Conservation (phyloP, 2,329 filamentous ascomycete genomes). For the Microdochium bolleyi region DNA sequence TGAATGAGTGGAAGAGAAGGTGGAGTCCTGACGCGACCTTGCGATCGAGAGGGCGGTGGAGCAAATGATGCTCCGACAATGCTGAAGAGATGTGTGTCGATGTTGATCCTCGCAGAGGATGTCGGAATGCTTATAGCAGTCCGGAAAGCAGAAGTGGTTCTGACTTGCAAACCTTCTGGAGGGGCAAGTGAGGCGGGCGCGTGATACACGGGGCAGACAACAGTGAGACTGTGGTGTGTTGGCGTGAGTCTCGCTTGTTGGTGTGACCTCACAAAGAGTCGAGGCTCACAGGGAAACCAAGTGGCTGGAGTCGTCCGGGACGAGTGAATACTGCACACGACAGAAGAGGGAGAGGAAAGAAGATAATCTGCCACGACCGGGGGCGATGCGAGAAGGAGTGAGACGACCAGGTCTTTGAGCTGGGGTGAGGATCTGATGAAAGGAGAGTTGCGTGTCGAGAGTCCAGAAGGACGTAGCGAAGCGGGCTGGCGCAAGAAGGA, state of each 20-base stretch:
- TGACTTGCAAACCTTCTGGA: no score
- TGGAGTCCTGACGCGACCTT: background rate
- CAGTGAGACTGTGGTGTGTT: background rate
- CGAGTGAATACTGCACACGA: background rate
- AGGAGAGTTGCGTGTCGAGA: background rate
- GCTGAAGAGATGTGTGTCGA: background rate
- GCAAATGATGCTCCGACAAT: background rate
- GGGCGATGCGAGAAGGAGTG: slow-evolving; percentile 7
- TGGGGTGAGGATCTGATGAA: background rate
- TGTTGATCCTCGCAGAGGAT: background rate
- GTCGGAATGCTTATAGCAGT: background rate
- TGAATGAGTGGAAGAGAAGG: background rate
- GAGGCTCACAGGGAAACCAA: background rate
- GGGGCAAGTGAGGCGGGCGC: background rate
- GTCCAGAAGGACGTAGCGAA: background rate
- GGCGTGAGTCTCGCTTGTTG: background rate
- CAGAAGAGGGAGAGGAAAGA: background rate
- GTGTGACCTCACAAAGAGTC: background rate
- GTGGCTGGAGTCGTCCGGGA: background rate
- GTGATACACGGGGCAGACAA: background rate
- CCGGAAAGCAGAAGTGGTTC: background rate
- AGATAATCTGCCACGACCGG: background rate
- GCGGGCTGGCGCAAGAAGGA: background rate
- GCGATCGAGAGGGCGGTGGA: background rate
- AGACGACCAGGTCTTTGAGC: slow-evolving; percentile 24